phyloP scores from a whole-genome alignment of 2,329 filamentous ascomycete species.

The Colletotrichum tropicale region DNA sequence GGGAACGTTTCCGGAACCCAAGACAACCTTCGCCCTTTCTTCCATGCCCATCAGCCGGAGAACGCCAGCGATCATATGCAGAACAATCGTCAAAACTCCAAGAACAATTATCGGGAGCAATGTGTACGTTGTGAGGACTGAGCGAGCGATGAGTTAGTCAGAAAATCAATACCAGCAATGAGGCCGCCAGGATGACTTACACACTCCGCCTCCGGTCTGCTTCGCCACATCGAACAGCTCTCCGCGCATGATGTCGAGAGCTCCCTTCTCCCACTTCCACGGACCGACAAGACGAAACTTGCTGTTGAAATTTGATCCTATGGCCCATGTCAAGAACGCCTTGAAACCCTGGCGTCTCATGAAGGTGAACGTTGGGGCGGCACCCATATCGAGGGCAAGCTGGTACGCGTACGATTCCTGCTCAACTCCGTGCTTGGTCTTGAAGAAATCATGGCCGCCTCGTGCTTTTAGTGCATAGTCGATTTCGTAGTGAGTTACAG shows the following conservation, averaged over 20 bases:
- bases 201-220: constrained; percentile 38
- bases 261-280: constrained; percentile 42
- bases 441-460: constrained; percentile 34
- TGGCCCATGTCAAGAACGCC: constrained; percentile 48
- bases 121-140: constrained; percentile 40
- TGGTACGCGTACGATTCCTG: constrained; percentile 56
- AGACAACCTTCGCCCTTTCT: not conserved
- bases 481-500: constrained; percentile 37
- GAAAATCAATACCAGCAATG: not conserved
- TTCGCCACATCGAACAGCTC: constrained; percentile 45
- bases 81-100: constrained; percentile 37
- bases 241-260: constrained; percentile 40
- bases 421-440: constrained; percentile 46
- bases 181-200: constrained; percentile 30
- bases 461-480: constrained; percentile 44
- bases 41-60: constrained; percentile 4
- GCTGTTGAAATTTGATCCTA: constrained; percentile 53
- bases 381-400: constrained; percentile 50
- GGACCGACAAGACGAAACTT: constrained; percentile 53
- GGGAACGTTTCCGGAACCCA: constrained; percentile 5
- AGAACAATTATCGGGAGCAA: constrained; percentile 40
- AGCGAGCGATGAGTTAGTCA: constrained; percentile 14
- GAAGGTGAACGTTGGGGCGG: constrained; percentile 41
- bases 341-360: constrained; percentile 37
- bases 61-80: constrained; percentile 26